Evolutionary conservation across 2,329 filamentous ascomycete species (phyloP), one percentile per base, ranked within the genome.

Genomic region (Trichoderma hamatum): DNA sequence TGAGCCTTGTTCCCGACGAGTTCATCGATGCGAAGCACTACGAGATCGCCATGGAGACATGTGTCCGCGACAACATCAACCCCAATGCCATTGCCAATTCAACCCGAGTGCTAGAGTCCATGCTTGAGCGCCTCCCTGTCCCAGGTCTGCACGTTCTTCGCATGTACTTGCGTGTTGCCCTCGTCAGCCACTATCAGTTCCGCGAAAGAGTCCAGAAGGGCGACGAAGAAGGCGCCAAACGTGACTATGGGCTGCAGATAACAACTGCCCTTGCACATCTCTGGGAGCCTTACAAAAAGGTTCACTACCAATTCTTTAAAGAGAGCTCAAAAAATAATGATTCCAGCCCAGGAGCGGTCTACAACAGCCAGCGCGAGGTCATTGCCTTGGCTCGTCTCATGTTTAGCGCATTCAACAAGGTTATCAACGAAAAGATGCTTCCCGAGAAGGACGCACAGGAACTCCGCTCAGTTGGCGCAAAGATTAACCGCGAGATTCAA

Each of bases 41-140:
- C 80, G 86, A 88, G 65, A 86, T 93, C 58, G 93, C 91, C 66
- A 88, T 97, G 82, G 85, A 86, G 71, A 85, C 88, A 5, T 97
- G 94, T 78, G 81, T 88, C 28, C 87, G 90, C 68, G 93, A 97
- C 82, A 90, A 89, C 75, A 89, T 89, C 67, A 97, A 96, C 77
- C 83, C 78, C n/a, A 86, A 90, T 64, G 86, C 88, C 26, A 86
- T 97, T 72, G 79, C 82, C 3, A 85, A 91, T 72, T 91, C 92
- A 5, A 87, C 83, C 62, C 79, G 83, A 62, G 83, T 97, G 30
- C 80, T 97, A 34, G 83, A 89, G 64, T 77, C 86, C 62, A 94
- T 94, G 90, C 66, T 76, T 46, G 62, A 69, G 28, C 74, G 76
- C 24, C 75, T 78, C 61, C 52, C 76, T 13, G 75, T 81, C 3